phyloP scores from a whole-genome alignment of 345 rosid species.

The Citrus australasica region DNA sequence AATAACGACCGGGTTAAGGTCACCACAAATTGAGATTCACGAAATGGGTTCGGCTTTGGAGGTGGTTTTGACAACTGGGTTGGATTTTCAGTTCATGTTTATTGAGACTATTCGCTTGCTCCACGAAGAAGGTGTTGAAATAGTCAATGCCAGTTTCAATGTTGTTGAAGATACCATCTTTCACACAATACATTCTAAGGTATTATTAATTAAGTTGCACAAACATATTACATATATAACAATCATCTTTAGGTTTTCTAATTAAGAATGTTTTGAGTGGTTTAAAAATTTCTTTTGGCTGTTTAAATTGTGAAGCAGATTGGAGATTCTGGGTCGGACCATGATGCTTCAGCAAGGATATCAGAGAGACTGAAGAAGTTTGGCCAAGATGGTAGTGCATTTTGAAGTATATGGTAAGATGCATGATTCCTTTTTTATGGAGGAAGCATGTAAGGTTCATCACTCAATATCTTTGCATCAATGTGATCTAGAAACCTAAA shows the following conservation, averaged over 20 bases:
- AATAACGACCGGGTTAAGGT: neutral
- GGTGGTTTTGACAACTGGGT: conserved; percentile 40
- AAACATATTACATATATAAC: too few species aligned
- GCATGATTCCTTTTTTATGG: neutral
- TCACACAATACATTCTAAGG: conserved; percentile 36
- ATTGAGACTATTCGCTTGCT: conserved; percentile 35
- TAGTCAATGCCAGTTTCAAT: conserved; percentile 38
- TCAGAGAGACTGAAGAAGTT: conserved; percentile 39
- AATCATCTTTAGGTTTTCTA: too few species aligned
- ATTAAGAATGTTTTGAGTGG: too few species aligned
- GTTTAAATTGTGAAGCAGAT: conserved; percentile 26
- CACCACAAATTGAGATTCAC: conserved; percentile 33
- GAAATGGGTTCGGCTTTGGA: conserved; percentile 36
- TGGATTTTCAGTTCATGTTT: conserved; percentile 36
- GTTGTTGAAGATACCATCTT: conserved; percentile 30
- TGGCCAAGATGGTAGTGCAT: conserved; percentile 16
- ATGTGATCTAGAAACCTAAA: neutral
- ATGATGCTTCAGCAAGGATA: conserved; percentile 29
- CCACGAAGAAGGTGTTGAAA: conserved; percentile 46
- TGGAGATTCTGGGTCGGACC: conserved; percentile 18
- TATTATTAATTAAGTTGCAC: too few species aligned
- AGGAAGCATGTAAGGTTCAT: neutral
- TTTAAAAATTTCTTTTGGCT: neutral
- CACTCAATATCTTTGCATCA: neutral
- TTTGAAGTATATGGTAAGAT: conserved; percentile 1